Evolutionary conservation across 139 green algal genomes (phyloP), one percentile per base, ranked within the genome.

Genomic region (Gonium pectorale): DNA sequence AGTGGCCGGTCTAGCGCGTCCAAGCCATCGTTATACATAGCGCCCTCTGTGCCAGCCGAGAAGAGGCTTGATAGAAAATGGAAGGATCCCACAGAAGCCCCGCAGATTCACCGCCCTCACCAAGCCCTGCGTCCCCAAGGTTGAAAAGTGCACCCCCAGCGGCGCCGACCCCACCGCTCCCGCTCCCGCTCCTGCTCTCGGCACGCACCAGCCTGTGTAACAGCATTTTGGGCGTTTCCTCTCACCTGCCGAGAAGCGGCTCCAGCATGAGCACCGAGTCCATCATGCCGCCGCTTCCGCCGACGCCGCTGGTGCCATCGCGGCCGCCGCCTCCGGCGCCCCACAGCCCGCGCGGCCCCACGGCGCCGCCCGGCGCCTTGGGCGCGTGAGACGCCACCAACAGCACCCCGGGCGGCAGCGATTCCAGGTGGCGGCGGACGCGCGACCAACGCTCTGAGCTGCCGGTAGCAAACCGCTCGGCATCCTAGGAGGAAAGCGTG

Each of bases 351-450:
- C 31, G 24, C 54, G 24, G 38, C 27, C 56, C 5, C 63, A 37
- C 74, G 41, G 38, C 56, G 38, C 37, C 6, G 22, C 66, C 24
- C 15, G 24, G 1, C 31, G 62, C 9, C 59, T 67, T 67, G 11
- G 74, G 56, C 38, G 38, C 56, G 40, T 59, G 19, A 5, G 56
- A 60, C 2, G 74, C 74, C 27, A 81, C 40, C 56, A 81, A 38
- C 74, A 81, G 27, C 74, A 81, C 54, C 1, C 74, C 74, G 51
- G 56, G 74, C 40, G 56, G 38, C 54, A 81, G 29, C 13, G 54
- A 1, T 2, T 71, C 74, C 74, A 81, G 74, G 1, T 27, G 27
- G 1, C 15, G 29, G 26, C 74, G 74, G 37, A 81, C 37, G 17
- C 40, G 54, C 0, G 1, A 35, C 27, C 40, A 81, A 24, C 74